Evolutionary conservation across 1,139 yeast species (phyloP).

Genomic region (Protomyces lactucae-debilis): DNA sequence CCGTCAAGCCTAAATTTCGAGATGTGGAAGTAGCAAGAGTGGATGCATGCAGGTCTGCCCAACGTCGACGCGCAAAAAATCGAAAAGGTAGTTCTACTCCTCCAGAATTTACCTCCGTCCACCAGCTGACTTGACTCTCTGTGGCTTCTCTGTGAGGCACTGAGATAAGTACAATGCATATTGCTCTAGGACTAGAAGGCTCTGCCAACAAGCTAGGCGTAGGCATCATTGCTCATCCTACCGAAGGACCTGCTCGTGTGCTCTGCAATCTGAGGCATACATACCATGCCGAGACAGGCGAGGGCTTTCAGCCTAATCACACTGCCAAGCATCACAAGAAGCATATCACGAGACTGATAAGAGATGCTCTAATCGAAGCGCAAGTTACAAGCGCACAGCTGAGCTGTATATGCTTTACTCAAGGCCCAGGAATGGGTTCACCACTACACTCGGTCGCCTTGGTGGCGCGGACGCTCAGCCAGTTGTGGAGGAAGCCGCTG

Average conservation of each 20-base stretch:
- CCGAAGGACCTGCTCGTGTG: conserved; percentile 60
- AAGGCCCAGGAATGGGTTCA: conserved; percentile 99
- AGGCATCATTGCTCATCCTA: conserved; percentile 72
- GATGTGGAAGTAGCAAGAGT: no score
- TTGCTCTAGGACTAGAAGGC: conserved; percentile 90
- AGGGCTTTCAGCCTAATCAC: conserved; percentile 92
- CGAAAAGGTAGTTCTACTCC: neutral
- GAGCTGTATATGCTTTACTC: conserved; percentile 91
- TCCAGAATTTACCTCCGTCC: neutral
- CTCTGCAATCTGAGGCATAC: conserved; percentile 89
- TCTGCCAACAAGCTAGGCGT: conserved; percentile 95
- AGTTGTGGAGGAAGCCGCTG: conserved; percentile 75
- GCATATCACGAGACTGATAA: conserved; percentile 84
- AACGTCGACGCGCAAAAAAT: no score
- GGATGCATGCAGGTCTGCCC: no score
- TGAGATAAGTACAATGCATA: neutral
- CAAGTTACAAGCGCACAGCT: conserved; percentile 51
- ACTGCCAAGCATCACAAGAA: conserved; percentile 94
- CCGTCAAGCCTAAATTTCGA: no score
- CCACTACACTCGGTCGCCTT: conserved; percentile 90
- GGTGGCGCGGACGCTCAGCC: conserved; percentile 81
- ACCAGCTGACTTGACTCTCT: neutral
- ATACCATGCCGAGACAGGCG: conserved; percentile 94
- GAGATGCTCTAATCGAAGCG: conserved; percentile 62
- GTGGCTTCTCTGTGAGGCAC: neutral